These are phyloP conservation scores for Hypholoma sublateritium DNA, from an alignment of 768 basidiomycete genomes.

Conservation along the genomic window DNA sequence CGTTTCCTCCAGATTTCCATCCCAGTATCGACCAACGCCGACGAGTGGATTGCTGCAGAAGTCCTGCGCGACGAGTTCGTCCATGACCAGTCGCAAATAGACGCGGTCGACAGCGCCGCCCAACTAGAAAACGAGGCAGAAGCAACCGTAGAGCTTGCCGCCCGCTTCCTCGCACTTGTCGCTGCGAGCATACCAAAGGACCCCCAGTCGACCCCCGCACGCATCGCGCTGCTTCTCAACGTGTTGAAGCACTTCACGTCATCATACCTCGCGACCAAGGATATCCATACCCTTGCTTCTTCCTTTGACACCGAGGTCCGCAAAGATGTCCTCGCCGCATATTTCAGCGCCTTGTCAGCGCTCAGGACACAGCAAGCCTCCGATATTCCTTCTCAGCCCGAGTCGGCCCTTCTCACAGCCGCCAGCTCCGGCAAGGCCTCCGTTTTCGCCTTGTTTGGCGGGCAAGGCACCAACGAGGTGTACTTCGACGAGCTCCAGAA, in stretches of 20 bases:
- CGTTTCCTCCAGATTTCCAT: conserved; percentile 63
- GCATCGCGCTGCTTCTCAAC: conserved; percentile 68
- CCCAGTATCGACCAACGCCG: conserved; percentile 75
- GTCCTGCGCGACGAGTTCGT: conserved; percentile 87
- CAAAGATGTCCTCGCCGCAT: conserved; percentile 73
- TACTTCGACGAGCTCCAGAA: conserved; percentile 95
- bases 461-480: conserved; percentile 97
- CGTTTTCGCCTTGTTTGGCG: conserved; percentile 93
- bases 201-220: conserved; percentile 49
- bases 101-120: conserved; percentile 52
- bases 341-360: conserved; percentile 73
- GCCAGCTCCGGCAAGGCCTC: conserved; percentile 62
- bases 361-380: conserved; percentile 55
- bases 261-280: conserved; percentile 66
- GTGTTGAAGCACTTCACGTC: conserved; percentile 78
- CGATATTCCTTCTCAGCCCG: conserved; percentile 56
- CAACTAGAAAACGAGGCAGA: conserved; percentile 57
- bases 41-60: conserved; percentile 93
- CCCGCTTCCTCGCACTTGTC: conserved; percentile 81
- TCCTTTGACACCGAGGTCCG: conserved; percentile 74
- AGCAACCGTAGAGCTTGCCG: conserved; percentile 74
- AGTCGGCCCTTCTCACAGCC: conserved; percentile 70
- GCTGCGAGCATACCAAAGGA: conserved; percentile 61
- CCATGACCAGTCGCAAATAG: conserved; percentile 58
- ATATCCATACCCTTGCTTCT: conserved; percentile 82